Conservation (phyloP, 2,329 filamentous ascomycete genomes). For the Neonectria punicea region DNA sequence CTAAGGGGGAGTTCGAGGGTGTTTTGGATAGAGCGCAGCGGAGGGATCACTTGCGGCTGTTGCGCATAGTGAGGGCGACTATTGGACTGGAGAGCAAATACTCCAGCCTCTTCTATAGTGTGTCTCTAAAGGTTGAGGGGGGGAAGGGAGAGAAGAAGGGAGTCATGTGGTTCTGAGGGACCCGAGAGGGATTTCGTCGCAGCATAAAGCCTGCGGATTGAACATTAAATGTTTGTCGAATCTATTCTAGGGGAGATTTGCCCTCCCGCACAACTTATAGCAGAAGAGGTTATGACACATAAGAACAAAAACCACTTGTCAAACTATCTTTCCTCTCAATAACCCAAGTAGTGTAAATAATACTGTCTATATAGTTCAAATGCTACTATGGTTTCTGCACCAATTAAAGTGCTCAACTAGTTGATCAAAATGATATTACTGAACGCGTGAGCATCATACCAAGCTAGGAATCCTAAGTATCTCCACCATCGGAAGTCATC, state of each 20-base stretch:
- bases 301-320: background rate
- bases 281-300: background rate
- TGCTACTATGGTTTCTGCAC: background rate
- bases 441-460: background rate
- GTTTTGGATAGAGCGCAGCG: conserved; percentile 33
- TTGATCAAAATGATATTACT: background rate
- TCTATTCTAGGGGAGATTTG: background rate
- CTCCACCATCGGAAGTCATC: background rate
- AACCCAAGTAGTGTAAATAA: too few relatives aligned
- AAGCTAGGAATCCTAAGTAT: background rate
- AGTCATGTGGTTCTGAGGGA: conserved; percentile 32
- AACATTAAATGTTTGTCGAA: background rate
- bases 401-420: background rate
- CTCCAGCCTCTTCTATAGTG: conserved; percentile 40
- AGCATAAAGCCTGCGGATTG: too few relatives aligned
- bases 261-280: background rate
- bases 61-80: conserved; percentile 24
- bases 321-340: background rate
- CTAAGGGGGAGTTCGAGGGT: conserved; percentile 28
- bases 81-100: conserved; percentile 40
- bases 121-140: conserved; percentile 27
- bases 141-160: conserved; percentile 14
- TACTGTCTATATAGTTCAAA: background rate
- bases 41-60: conserved; percentile 23
- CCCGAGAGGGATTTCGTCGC: too few relatives aligned